Percentiles rank a stretch among this genome's conserved stretches.
Conservation (phyloP, 1,139 yeast species). For the Scheffersomyces parashehatae region DNA sequence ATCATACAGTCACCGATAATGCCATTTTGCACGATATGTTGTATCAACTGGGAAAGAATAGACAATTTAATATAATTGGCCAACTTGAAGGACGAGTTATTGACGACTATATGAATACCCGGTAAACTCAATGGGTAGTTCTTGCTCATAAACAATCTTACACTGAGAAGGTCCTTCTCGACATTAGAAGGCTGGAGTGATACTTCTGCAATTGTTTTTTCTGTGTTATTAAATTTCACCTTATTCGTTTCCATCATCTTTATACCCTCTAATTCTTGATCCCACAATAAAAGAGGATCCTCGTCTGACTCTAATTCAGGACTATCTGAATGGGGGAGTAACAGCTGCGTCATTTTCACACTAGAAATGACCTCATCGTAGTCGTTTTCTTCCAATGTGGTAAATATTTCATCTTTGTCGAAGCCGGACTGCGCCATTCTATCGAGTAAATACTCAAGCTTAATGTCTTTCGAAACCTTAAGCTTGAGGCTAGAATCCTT, state of each 20-base stretch:
- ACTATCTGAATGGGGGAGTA: not conserved
- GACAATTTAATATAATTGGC: constrained; percentile 79
- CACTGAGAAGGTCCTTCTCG: constrained; percentile 33
- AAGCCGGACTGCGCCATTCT: constrained; percentile 67
- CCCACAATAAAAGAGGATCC: constrained; percentile 55
- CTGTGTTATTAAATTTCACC: constrained; percentile 20
- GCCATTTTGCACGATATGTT: constrained; percentile 38
- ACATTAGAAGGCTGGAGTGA: constrained; percentile 33
- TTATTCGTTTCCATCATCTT: constrained; percentile 47
- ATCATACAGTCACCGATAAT: constrained; percentile 71
- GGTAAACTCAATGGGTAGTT: constrained; percentile 62
- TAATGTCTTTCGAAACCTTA: constrained; percentile 45
- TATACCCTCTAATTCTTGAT: constrained; percentile 74
- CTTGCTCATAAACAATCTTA: constrained; percentile 53
- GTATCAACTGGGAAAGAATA: constrained; percentile 49
- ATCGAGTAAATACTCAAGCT: constrained; percentile 45
- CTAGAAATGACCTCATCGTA: constrained; percentile 55
- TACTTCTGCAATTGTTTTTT: constrained; percentile 29
- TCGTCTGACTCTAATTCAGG: constrained; percentile 27
- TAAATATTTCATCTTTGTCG: constrained; percentile 62
- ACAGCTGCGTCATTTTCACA: constrained; percentile 44
- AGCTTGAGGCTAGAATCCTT: constrained; percentile 49
- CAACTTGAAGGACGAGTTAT: constrained; percentile 45
- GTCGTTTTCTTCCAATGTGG: constrained; percentile 41
- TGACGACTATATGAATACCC: constrained; percentile 60